Base-by-base conservation (phyloP, 371 early-diverging fungal species). In the Circinella umbellata region DNA sequence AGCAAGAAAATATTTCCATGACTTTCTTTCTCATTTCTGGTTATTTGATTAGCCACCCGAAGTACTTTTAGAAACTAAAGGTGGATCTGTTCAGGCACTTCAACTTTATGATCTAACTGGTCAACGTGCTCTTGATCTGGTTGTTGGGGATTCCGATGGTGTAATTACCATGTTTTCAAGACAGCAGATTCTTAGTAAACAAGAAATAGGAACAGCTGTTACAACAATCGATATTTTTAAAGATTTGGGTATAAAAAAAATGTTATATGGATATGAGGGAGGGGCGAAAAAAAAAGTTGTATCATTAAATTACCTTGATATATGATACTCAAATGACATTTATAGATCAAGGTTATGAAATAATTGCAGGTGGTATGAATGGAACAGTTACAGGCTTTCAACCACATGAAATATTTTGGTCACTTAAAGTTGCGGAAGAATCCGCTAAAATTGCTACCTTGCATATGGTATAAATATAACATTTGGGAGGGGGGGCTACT, bases 111-210 rank as follows among this genome's bases (percentile, higher is more conserved):
- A 85, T 68, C 67, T 83, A 64, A 83, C 83, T 34, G 80, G 83
- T n/a, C 75, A 77, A 71, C 74, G 80, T 18, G 74, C 72, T 7
- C 70, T 77, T 4, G 82, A 81, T 68, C 70, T 85, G 60, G 79
- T 80, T 10, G 86, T 83, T 4, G 86, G 83, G 3, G 86, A 85
- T 70, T 81, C 82, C 8, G 78, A 83, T 60, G 86, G 86, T 14
- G 70, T 81, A 0, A 76, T 85, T 10, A 83, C 80, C 5, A 63
- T 82, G 35, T 85, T 85, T 63, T 79, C 80, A 17, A 73, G 76
- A n/a, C 79, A 83, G 53, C 83, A 82, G 65, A 78, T 85, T 34
- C 65, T 83, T 0, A 81, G 81, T 61, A 82, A 85, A 61, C 71
- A 75, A 4, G 71, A 73, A 8, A 46, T 85, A 0, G 81, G 83